These are phyloP conservation scores for Scedosporium dehoogii DNA, from an alignment of 2,329 filamentous ascomycete genomes.

Conservation along the genomic window DNA sequence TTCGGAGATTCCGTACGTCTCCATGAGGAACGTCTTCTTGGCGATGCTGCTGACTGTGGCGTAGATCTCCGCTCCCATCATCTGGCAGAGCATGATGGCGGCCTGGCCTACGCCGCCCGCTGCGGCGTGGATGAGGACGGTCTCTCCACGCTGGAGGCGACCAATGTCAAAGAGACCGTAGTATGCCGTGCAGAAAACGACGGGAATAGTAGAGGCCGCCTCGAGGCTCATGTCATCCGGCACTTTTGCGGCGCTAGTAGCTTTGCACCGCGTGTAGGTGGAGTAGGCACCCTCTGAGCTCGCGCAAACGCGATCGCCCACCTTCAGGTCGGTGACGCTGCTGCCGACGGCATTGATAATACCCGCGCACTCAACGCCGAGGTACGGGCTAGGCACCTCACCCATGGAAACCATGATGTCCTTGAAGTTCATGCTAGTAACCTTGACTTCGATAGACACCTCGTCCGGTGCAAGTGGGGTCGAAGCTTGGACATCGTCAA, in stretches of 20 bases:
- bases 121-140: constrained; percentile 33
- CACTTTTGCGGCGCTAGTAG: not conserved
- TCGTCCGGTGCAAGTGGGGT: constrained; percentile 9
- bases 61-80: constrained; percentile 29
- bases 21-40: constrained; percentile 27
- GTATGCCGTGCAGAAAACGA: not conserved
- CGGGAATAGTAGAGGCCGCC: not conserved
- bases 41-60: constrained; percentile 23
- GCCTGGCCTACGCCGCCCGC: constrained; percentile 32
- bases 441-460: constrained; percentile 17
- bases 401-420: constrained; percentile 17
- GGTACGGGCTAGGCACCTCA: constrained; percentile 9
- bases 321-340: constrained; percentile 16
- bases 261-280: constrained; percentile 10
- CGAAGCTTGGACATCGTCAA: constrained; percentile 11
- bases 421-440: constrained; percentile 16
- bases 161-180: not conserved
- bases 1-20: constrained; percentile 20
- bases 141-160: constrained; percentile 13
- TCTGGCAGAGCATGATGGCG: constrained; percentile 29
- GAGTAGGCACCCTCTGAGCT: constrained; percentile 22
- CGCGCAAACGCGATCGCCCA: constrained; percentile 21
- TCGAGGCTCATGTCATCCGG: not conserved
- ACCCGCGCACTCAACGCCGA: constrained; percentile 23
- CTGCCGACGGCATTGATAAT: constrained; percentile 21